A percentile compares a stretch with the other conserved stretches of the same genome.
Evolutionary conservation across 148 eudicot species (phyloP).

Genomic region (Nepenthes gracilis): DNA sequence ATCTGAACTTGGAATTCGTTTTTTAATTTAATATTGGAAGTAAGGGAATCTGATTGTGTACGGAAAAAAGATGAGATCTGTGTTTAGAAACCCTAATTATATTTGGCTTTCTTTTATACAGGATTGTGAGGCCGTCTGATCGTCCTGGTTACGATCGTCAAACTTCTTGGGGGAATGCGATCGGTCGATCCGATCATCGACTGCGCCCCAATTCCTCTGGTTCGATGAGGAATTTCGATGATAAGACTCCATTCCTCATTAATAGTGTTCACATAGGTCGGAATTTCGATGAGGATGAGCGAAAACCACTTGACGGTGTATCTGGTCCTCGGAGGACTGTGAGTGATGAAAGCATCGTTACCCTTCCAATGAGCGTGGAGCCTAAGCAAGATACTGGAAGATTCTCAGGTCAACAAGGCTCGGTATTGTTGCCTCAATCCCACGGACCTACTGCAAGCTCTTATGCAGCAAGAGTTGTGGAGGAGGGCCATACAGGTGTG

Average conservation of each 20-base stretch:
- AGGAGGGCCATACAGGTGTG: slow-evolving; percentile 19
- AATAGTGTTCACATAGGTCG: slow-evolving; percentile 53
- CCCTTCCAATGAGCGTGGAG: slow-evolving; percentile 27
- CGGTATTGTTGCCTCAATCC: slow-evolving; percentile 16
- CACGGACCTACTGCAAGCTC: slow-evolving; percentile 20
- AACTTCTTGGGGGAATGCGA: slow-evolving; percentile 51
- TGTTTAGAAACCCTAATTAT: slow-evolving; percentile 4
- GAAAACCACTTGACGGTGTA: slow-evolving; percentile 73
- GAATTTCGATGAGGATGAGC: slow-evolving; percentile 89
- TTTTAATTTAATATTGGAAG: not conserved
- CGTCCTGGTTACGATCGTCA: slow-evolving; percentile 53
- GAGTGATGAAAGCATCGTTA: slow-evolving; percentile 46
- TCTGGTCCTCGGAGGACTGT: slow-evolving; percentile 58
- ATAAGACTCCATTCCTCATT: slow-evolving; percentile 51
- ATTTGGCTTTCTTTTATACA: slow-evolving; percentile 10
- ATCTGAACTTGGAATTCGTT: slow-evolving; percentile 10
- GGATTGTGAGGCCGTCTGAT: slow-evolving; percentile 59
- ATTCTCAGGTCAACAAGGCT: slow-evolving; percentile 17
- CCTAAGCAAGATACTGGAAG: slow-evolving; percentile 28
- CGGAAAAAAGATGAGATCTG: slow-evolving; percentile 1
- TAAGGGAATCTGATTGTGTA: not conserved
- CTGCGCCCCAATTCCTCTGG: slow-evolving; percentile 77
- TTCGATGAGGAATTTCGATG: slow-evolving; percentile 48
- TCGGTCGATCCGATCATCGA: slow-evolving; percentile 58
- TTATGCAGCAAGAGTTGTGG: slow-evolving; percentile 46